Base-by-base conservation (phyloP, 352 stramenopile species). In the Phytophthora ohioensis region DNA sequence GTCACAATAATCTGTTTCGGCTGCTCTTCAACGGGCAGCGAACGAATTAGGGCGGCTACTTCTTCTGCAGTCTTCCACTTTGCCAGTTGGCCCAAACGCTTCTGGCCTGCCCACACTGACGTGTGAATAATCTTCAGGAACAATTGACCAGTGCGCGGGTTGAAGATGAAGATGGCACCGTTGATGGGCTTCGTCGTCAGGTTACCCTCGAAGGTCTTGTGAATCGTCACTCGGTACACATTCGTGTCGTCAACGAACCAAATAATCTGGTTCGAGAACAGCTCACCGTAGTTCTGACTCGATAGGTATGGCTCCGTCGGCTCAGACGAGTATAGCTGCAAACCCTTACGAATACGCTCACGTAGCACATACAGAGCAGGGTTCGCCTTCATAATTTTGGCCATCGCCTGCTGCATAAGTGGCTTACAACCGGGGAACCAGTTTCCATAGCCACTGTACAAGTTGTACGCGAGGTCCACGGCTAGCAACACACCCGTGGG, bases 101-200 rank as follows among this genome's bases (percentile, higher is more conserved):
- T 99, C 78, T 99, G 98, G 7, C 98, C 98, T 34, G 98, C 97
- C 98, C 98, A 99, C 58, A 99, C 98, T 57, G 93, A 99, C 17
- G 98, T 99, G 88, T 99, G 98, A 64, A 99, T 99, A 64, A 99
- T 99, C 87, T 99, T 99, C 17, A 99, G 81, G 84, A 99, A 99
- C 15, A 99, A 84, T 75, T 99, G 98, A 36, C 98, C 98, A 11
- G 98, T 99, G 15, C 98, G 87, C 53, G 98, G 98, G 75, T 99
- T 99, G 80, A 99, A 99, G 70, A 99, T 99, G 79, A 99, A 99
- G 71, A 99, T 99, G 36, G 98, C 98, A 57, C 98, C 98, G 84
- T 99, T 99, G 85, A 99, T 99, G 32, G 98, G 98, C 83, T 99
- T 99, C 11, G 98, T 99, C 45, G 97, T 99, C 67, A 99, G 82